Evolutionary conservation across 495 filamentous ascomycete species (phyloP), one percentile per base, ranked within the genome.

Genomic region (Massariosphaeria phaeospora): DNA sequence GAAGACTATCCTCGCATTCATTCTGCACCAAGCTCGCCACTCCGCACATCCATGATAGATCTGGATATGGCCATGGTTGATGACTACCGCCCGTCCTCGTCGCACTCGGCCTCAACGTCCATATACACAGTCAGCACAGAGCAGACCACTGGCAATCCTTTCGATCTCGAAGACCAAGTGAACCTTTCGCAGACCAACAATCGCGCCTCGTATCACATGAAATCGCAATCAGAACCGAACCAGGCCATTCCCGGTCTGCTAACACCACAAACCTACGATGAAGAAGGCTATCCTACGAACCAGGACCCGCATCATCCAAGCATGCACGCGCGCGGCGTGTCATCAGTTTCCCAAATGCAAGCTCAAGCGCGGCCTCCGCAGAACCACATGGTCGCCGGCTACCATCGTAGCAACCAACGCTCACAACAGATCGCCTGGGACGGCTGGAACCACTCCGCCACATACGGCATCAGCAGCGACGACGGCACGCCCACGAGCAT

Each of bases 141-240:
- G 30, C 52, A 59, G 25, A 60, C 61, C 12, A 65, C 63, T 24
- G 67, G 66, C 27, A 66, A 73, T 44, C 70, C 70, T 0, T 73
- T 73, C 53, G 66, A 73, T 52, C 65, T 71, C 36, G 70, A 73
- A 48, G 61, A 64, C 40, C 61, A 64, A 47, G 57, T 64, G 18
- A 46, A 61, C n/a, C 57, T 61, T 13, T 54, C 61, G 13, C 43
- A 56, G 15, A 57, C 40, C 21, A 64, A 61, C 52, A 57, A 64
- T 40, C 57, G 61, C 3, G 52, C 53, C 15, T 64, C 61, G 2
- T 60, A 48, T 38, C 61, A 64, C 52, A 61, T 52, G 36, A 61
- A 61, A 30, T 61, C 61, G 11, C 57, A 60, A 47, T 64, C 61
- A 2, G 61, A 64, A 26, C 61, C 61, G 15, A 64, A 52, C 20